Evolutionary conservation across 495 filamentous ascomycete species (phyloP).

Genomic region (Glutinoglossum americanum): DNA sequence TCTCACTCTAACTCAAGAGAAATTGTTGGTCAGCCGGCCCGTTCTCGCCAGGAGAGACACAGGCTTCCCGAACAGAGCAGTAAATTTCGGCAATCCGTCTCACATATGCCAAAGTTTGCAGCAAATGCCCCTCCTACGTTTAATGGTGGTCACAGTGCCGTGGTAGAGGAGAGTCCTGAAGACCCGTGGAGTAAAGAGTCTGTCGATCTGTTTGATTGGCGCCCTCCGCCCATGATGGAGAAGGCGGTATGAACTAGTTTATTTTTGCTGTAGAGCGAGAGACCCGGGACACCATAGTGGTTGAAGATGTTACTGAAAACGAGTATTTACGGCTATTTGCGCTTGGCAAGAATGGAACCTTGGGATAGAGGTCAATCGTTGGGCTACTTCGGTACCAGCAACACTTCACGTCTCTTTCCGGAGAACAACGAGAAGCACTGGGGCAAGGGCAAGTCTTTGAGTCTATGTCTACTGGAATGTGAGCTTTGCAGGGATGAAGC

Average conservation of each 20-base stretch:
- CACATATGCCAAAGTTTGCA: background rate
- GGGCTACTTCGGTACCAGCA: too few species aligned
- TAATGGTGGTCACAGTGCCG: background rate
- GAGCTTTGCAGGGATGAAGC: too few species aligned
- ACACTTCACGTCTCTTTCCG: too few species aligned
- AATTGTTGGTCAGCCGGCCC: background rate
- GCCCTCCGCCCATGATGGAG: background rate
- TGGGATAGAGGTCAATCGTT: too few species aligned
- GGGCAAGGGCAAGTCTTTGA: too few species aligned
- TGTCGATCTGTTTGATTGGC: constrained; percentile 6
- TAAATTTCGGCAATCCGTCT: background rate
- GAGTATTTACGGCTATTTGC: background rate
- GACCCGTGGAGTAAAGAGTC: constrained; percentile 5
- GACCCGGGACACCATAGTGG: background rate
- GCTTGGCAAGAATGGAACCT: too few species aligned
- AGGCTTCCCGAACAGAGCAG: background rate
- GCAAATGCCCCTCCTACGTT: background rate
- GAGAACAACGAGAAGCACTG: too few species aligned
- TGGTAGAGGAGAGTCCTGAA: background rate
- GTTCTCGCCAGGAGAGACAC: background rate
- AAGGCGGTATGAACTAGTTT: background rate
- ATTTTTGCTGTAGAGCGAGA: background rate
- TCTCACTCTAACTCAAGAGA: background rate
- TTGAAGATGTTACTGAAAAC: background rate
- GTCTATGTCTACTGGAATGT: too few species aligned